phyloP scores from a whole-genome alignment of 495 filamentous ascomycete genomes.

The Lasiosphaeria ovina region DNA sequence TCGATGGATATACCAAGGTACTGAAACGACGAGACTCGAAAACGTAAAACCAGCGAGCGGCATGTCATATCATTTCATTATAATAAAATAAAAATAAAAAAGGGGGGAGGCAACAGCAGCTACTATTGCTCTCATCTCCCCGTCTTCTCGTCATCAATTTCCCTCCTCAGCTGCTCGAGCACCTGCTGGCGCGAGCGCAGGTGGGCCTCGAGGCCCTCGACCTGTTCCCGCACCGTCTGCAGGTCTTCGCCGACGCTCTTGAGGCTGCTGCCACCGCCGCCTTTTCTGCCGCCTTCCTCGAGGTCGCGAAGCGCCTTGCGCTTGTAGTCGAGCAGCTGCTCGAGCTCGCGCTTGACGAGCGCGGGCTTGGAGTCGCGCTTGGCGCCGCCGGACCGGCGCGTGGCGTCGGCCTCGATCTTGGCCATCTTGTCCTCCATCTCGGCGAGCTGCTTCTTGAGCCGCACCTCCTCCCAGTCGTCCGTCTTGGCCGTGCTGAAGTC shows the following conservation, averaged over 20 bases:
- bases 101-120: neutral
- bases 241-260: conserved; percentile 66
- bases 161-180: conserved; percentile 54
- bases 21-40: too few species aligned
- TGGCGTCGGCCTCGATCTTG: conserved; percentile 58
- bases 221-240: conserved; percentile 70
- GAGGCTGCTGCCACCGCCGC: conserved; percentile 56
- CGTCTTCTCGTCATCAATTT: conserved; percentile 65
- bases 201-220: conserved; percentile 66
- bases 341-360: conserved; percentile 88
- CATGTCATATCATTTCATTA: too few species aligned
- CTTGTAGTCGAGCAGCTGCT: conserved; percentile 84
- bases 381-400: conserved; percentile 36
- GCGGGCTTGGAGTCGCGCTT: conserved; percentile 70
- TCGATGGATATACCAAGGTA: too few species aligned
- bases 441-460: conserved; percentile 83
- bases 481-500: conserved; percentile 75
- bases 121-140: conserved; percentile 28
- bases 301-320: conserved; percentile 61
- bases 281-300: conserved; percentile 74
- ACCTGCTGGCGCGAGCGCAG: conserved; percentile 58
- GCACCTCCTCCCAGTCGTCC: conserved; percentile 96
- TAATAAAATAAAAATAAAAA: conserved; percentile 6
- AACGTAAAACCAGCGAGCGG: too few species aligned
- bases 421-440: conserved; percentile 84